These are phyloP conservation scores for Moricandia arvensis DNA, from an alignment of 345 rosid species.

Conservation along the genomic window DNA sequence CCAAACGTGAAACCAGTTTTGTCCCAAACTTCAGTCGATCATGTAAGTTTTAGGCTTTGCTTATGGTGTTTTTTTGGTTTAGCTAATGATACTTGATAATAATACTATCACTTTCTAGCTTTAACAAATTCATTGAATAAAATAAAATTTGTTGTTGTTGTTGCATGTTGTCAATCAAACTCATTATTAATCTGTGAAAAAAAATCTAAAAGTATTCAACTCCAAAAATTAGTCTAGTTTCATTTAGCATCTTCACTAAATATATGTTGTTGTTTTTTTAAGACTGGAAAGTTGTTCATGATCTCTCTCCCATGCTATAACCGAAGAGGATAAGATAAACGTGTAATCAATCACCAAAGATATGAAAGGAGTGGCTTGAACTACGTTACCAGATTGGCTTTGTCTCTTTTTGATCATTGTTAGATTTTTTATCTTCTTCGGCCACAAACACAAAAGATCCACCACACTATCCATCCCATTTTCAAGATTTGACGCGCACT, in stretches of 20 bases:
- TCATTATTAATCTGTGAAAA: background rate
- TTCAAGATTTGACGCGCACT: background rate
- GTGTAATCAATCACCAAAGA: conserved; percentile 18
- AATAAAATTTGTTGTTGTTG: background rate
- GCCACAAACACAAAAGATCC: conserved; percentile 8
- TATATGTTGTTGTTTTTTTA: background rate
- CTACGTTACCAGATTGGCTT: conserved; percentile 1
- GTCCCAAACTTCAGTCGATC: background rate
- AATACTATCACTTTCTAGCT: background rate
- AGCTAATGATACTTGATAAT: background rate
- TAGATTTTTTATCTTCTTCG: background rate
- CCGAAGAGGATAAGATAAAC: conserved; percentile 22
- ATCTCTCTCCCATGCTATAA: background rate
- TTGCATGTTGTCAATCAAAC: background rate
- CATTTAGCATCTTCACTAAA: background rate
- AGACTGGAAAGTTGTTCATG: background rate
- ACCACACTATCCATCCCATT: background rate
- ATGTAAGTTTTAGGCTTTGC: background rate
- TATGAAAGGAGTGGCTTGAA: conserved; percentile 23
- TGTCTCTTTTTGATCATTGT: background rate
- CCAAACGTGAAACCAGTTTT: background rate
- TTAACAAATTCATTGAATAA: background rate
- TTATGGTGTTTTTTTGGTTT: background rate
- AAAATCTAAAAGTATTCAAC: background rate
- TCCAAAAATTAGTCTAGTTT: background rate